Evolutionary conservation across 2,329 filamentous ascomycete species (phyloP).

Genomic region (Claviceps pazoutovae): DNA sequence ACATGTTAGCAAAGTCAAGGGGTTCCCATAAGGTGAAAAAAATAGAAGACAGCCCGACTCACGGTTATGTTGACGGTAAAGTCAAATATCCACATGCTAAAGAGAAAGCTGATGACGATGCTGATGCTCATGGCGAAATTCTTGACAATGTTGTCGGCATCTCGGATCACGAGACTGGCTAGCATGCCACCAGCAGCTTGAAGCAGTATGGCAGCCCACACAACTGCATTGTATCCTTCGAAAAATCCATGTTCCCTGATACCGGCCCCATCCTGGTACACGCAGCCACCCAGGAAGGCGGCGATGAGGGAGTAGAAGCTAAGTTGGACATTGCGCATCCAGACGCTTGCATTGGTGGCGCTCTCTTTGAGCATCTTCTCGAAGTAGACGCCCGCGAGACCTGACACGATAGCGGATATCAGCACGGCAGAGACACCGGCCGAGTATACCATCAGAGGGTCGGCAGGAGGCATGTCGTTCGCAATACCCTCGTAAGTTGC

Average conservation of each 20-base stretch:
- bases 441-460: conserved; percentile 55
- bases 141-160: conserved; percentile 63
- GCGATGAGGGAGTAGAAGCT: conserved; percentile 91
- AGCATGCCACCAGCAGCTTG: conserved; percentile 77
- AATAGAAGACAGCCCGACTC: conserved; percentile 24
- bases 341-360: conserved; percentile 61
- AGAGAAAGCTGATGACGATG: conserved; percentile 74
- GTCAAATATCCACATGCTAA: conserved; percentile 75
- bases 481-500: conserved; percentile 85
- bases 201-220: conserved; percentile 72
- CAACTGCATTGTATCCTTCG: conserved; percentile 81
- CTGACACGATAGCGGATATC: conserved; percentile 65
- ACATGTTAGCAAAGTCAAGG: neutral
- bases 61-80: conserved; percentile 61
- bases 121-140: conserved; percentile 90
- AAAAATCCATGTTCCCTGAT: conserved; percentile 84
- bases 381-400: conserved; percentile 73
- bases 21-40: neutral
- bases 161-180: conserved; percentile 31
- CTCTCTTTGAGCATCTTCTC: conserved; percentile 87
- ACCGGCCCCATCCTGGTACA: conserved; percentile 74
- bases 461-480: conserved; percentile 35
- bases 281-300: conserved; percentile 70
- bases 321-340: conserved; percentile 89
- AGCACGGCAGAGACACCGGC: conserved; percentile 69